These are phyloP conservation scores for Candida sp. DNA, from an alignment of 1,139 yeast genomes.

Conservation along the genomic window DNA sequence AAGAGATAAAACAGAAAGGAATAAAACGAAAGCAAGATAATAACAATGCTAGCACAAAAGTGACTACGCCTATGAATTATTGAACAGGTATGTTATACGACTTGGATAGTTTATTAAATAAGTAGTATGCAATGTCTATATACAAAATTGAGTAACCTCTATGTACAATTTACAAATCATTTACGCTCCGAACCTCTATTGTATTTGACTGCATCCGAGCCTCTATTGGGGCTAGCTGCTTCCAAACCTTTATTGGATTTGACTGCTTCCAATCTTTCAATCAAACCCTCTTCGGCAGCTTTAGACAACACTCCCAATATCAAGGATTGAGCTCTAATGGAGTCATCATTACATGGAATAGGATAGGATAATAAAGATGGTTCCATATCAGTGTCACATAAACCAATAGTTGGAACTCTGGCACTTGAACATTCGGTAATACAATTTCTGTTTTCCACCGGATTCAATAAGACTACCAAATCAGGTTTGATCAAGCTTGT, in stretches of 20 bases:
- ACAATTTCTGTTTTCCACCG: constrained; percentile 82
- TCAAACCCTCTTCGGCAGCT: constrained; percentile 79
- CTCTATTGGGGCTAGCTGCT: constrained; percentile 7
- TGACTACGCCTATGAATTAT: not conserved
- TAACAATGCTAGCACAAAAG: too few species aligned
- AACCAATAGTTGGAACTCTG: constrained; percentile 90
- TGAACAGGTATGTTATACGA: not conserved
- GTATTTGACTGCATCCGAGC: constrained; percentile 11
- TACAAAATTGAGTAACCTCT: not conserved
- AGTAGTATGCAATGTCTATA: too few species aligned
- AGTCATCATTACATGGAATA: constrained; percentile 94
- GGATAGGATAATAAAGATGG: constrained; percentile 90
- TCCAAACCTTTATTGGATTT: constrained; percentile 6
- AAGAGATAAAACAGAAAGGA: constrained; percentile 22
- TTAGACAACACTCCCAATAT: constrained; percentile 79
- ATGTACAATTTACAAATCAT: not conserved
- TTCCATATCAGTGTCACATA: constrained; percentile 91
- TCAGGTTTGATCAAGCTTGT: constrained; percentile 73
- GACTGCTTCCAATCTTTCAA: constrained; percentile 43
- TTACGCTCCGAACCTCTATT: not conserved
- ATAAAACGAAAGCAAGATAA: constrained; percentile 3
- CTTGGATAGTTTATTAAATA: too few species aligned
- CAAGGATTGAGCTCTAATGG: constrained; percentile 76
- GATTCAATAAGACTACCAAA: constrained; percentile 80
- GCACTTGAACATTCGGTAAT: constrained; percentile 77